These are phyloP conservation scores for Trametes meyenii DNA, from an alignment of 768 basidiomycete species.

Conservation along the genomic window DNA sequence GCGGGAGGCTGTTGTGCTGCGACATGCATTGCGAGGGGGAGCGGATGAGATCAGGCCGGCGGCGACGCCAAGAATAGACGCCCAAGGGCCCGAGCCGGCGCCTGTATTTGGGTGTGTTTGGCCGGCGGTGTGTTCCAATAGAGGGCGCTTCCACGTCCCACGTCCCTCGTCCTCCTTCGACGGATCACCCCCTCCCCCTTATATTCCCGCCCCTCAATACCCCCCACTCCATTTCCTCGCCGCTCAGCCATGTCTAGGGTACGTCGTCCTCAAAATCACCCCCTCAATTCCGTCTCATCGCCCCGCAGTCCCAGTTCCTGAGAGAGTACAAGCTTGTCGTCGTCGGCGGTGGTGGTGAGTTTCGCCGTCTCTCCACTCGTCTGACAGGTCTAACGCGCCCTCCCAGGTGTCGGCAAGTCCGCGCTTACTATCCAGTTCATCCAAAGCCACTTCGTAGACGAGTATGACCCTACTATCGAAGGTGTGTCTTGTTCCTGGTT, in stretches of 20 bases:
- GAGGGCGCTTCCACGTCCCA: constrained; percentile 23
- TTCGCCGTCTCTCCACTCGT: background rate
- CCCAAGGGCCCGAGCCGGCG: background rate
- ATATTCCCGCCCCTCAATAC: constrained; percentile 19
- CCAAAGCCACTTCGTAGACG: constrained; percentile 91
- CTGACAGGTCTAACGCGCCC: background rate
- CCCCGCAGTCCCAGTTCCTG: constrained; percentile 76
- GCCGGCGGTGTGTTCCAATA: constrained; percentile 4
- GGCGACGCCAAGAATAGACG: constrained; percentile 8
- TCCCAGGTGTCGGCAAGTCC: constrained; percentile 75
- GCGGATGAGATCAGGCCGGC: background rate
- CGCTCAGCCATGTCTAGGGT: constrained; percentile 38
- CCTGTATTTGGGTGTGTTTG: constrained; percentile 22
- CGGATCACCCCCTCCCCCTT: constrained; percentile 24
- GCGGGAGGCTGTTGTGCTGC: no score
- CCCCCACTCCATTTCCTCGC: constrained; percentile 11
- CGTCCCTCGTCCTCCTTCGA: constrained; percentile 18
- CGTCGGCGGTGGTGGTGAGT: constrained; percentile 93
- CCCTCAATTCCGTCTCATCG: background rate
- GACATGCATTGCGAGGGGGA: background rate
- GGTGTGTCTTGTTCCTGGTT: constrained; percentile 43
- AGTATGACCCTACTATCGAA: constrained; percentile 96
- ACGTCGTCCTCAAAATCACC: constrained; percentile 4
- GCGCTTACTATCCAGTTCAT: constrained; percentile 98
- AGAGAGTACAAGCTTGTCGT: constrained; percentile 99